Conservation (phyloP, 2,329 filamentous ascomycete species). For the Uncinocarpus reesii region DNA sequence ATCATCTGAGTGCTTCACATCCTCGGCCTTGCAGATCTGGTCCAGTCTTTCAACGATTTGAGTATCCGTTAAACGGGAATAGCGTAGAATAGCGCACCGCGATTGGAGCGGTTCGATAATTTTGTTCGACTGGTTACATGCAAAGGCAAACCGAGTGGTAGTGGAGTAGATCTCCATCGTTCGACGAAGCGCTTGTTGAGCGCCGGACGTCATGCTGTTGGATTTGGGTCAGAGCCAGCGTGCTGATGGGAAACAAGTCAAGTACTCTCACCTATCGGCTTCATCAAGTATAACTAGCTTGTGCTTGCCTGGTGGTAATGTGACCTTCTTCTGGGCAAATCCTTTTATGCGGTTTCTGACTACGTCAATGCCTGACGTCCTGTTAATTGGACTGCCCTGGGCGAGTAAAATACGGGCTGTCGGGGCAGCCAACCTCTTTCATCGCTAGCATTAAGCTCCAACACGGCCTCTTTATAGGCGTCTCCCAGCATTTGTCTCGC, state of each 20-base stretch:
- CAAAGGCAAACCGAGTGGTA: constrained; percentile 93
- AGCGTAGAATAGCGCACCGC: constrained; percentile 88
- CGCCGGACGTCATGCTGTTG: constrained; percentile 80
- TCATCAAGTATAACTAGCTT: constrained; percentile 97
- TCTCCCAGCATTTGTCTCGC: constrained; percentile 85
- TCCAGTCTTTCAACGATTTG: constrained; percentile 84
- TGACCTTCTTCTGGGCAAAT: constrained; percentile 98
- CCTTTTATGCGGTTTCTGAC: constrained; percentile 96
- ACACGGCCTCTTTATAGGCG: constrained; percentile 90
- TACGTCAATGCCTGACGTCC: constrained; percentile 69
- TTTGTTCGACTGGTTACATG: constrained; percentile 97
- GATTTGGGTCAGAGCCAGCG: constrained; percentile 2
- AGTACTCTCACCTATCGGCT: constrained; percentile 59
- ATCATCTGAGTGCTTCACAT: constrained; percentile 83
- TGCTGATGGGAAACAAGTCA: not conserved
- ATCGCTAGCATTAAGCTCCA: constrained; percentile 93
- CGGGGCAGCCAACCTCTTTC: constrained; percentile 55
- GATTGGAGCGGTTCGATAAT: constrained; percentile 99
- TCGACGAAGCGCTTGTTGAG: constrained; percentile 83
- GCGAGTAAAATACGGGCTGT: not conserved
- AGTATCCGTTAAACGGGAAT: constrained; percentile 80
- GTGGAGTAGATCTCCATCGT: constrained; percentile 99
- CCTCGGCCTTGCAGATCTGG: constrained; percentile 87
- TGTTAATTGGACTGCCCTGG: not conserved
- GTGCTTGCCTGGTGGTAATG: constrained; percentile 76